phyloP scores from a whole-genome alignment of 2,329 filamentous ascomycete species.

The Pestalotiopsis sp. region DNA sequence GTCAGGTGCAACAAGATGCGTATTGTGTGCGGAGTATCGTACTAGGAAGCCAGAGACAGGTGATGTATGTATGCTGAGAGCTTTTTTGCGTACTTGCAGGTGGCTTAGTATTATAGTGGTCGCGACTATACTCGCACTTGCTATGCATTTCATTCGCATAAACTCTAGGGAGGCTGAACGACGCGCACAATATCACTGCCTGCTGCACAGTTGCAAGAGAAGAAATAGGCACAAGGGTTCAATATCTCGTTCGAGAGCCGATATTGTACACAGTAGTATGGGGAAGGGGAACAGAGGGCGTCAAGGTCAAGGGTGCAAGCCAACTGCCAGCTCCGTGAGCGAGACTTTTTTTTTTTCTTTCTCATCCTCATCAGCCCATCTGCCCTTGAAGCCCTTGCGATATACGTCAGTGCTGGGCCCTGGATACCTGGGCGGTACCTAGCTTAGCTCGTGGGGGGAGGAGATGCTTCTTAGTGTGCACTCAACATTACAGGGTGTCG shows the following conservation, averaged over 20 bases:
- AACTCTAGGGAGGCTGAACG: background rate
- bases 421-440: background rate
- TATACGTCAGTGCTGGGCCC: background rate
- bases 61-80: background rate
- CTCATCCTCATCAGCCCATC: background rate
- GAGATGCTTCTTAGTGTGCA: background rate
- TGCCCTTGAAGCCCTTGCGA: background rate
- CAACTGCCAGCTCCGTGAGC: background rate
- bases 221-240: background rate
- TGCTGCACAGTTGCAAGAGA: background rate
- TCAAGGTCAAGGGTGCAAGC: background rate
- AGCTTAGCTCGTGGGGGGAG: background rate
- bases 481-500: background rate
- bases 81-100: background rate
- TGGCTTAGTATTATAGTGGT: background rate
- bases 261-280: background rate
- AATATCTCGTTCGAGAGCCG: background rate
- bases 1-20: background rate
- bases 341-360: background rate
- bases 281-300: background rate
- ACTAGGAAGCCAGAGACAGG: too few relatives aligned
- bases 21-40: background rate
- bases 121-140: background rate
- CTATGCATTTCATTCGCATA: background rate
- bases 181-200: background rate